Evolutionary conservation across 2,329 filamentous ascomycete species (phyloP).

Genomic region (Lecanoromycetidae sp.): DNA sequence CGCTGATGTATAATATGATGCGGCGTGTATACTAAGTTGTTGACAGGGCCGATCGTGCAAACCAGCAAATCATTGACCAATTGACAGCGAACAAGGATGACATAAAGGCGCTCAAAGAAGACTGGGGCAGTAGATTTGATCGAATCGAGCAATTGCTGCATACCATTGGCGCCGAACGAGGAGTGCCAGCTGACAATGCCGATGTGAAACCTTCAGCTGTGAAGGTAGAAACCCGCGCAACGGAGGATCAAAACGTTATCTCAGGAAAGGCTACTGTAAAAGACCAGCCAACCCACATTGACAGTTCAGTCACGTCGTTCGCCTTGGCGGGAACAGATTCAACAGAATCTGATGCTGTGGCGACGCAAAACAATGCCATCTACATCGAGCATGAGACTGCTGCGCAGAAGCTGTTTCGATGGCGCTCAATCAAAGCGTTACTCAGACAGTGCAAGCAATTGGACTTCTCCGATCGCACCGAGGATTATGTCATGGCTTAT

Average conservation of each 20-base stretch:
- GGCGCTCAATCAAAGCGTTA: slow-evolving; percentile 55
- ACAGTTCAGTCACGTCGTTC: slow-evolving; percentile 10
- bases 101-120: slow-evolving; percentile 10
- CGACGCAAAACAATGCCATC: slow-evolving; percentile 13
- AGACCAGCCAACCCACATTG: slow-evolving; percentile 6
- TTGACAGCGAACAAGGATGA: slow-evolving; percentile 12
- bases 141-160: slow-evolving; percentile 12
- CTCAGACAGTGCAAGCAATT: slow-evolving; percentile 29
- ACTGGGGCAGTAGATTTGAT: slow-evolving; percentile 12
- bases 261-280: neutral
- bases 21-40: slow-evolving; percentile 4
- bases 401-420: slow-evolving; percentile 68
- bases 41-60: slow-evolving; percentile 18
- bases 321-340: too few species aligned
- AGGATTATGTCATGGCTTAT: slow-evolving; percentile 61
- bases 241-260: too few species aligned
- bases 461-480: slow-evolving; percentile 29
- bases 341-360: slow-evolving; percentile 6
- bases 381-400: slow-evolving; percentile 69
- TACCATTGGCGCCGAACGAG: slow-evolving; percentile 2
- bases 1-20: neutral
- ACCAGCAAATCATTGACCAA: slow-evolving; percentile 18
- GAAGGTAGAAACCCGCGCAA: slow-evolving; percentile 1
- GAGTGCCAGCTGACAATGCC: neutral
- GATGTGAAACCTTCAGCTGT: slow-evolving; percentile 1